Conservation (phyloP, 495 filamentous ascomycete species). For the Aspergillus biplanus region DNA sequence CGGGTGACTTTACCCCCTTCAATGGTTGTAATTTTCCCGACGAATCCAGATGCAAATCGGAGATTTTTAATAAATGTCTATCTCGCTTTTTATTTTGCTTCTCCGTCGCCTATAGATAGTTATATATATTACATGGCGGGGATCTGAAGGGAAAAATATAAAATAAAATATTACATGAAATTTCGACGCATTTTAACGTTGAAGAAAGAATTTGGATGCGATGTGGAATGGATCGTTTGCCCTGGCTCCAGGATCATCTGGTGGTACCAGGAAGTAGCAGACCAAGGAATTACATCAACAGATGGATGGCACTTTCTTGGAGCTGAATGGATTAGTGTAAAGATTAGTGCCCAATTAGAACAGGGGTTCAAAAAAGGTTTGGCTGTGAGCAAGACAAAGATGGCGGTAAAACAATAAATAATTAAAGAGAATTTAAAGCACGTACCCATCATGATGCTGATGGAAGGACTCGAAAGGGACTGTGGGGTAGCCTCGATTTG, state of each 20-base stretch:
- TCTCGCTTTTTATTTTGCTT: background rate
- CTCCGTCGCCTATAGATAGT: no score
- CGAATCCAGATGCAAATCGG: slow-evolving; percentile 21
- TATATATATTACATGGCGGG: no score
- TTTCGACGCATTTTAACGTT: background rate
- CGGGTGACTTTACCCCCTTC: slow-evolving; percentile 5
- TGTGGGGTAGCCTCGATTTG: slow-evolving; percentile 6
- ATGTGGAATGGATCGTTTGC: slow-evolving; percentile 9
- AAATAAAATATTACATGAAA: slow-evolving; percentile 1
- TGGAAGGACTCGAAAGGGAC: background rate
- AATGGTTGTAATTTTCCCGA: slow-evolving; percentile 12
- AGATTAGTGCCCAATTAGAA: slow-evolving; percentile 25
- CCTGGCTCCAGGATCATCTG: slow-evolving; percentile 16
- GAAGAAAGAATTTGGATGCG: background rate
- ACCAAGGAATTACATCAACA: no score
- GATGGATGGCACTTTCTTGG: background rate
- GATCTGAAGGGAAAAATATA: background rate
- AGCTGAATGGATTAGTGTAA: slow-evolving; percentile 20
- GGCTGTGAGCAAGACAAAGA: slow-evolving; percentile 11
- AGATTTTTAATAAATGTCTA: slow-evolving; percentile 17
- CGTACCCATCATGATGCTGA: background rate
- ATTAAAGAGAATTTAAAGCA: background rate
- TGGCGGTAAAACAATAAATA: slow-evolving; percentile 14
- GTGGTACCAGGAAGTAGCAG: background rate
- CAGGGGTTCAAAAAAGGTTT: slow-evolving; percentile 21